Evolutionary conservation across 768 basidiomycete species (phyloP).

Genomic region (Boletus eberwhitei): DNA sequence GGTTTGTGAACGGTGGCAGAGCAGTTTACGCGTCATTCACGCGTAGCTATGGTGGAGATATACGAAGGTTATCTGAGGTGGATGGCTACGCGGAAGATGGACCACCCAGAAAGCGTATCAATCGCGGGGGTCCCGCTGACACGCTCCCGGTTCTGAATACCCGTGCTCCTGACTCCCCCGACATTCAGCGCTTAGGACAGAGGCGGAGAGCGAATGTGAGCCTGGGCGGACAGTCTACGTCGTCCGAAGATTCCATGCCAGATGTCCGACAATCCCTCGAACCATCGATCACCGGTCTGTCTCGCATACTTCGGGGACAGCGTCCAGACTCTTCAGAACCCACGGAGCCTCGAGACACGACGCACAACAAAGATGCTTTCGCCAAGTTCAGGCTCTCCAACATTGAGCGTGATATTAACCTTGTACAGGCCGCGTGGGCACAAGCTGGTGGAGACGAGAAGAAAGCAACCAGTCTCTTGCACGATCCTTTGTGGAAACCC

Average conservation of each 20-base stretch:
- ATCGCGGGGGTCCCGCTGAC: slow-evolving; percentile 46
- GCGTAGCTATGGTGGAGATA: slow-evolving; percentile 37
- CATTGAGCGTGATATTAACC: slow-evolving; percentile 38
- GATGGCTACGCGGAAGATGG: slow-evolving; percentile 48
- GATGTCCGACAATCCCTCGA: slow-evolving; percentile 42
- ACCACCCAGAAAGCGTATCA: slow-evolving; percentile 69
- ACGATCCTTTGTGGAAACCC: slow-evolving; percentile 55
- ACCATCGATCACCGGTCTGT: slow-evolving; percentile 36
- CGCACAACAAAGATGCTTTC: slow-evolving; percentile 34
- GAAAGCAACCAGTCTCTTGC: slow-evolving; percentile 55
- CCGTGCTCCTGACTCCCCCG: slow-evolving; percentile 51
- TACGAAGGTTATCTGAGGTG: slow-evolving; percentile 36
- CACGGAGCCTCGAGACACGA: slow-evolving; percentile 23
- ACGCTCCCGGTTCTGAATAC: slow-evolving; percentile 22
- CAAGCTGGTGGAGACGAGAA: slow-evolving; percentile 59
- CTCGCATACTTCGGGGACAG: slow-evolving; percentile 55
- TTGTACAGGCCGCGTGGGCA: slow-evolving; percentile 64
- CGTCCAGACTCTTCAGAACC: slow-evolving; percentile 33
- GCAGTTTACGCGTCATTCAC: slow-evolving; percentile 53
- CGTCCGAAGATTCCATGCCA: slow-evolving; percentile 68
- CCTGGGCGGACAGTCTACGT: slow-evolving; percentile 47
- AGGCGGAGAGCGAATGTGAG: slow-evolving; percentile 40
- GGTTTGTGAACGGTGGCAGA: slow-evolving; percentile 45
- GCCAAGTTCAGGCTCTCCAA: slow-evolving; percentile 62
- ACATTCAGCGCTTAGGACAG: slow-evolving; percentile 50